Evolutionary conservation across 306 rosid species (phyloP).

Genomic region (Erythrophleum fordii): DNA sequence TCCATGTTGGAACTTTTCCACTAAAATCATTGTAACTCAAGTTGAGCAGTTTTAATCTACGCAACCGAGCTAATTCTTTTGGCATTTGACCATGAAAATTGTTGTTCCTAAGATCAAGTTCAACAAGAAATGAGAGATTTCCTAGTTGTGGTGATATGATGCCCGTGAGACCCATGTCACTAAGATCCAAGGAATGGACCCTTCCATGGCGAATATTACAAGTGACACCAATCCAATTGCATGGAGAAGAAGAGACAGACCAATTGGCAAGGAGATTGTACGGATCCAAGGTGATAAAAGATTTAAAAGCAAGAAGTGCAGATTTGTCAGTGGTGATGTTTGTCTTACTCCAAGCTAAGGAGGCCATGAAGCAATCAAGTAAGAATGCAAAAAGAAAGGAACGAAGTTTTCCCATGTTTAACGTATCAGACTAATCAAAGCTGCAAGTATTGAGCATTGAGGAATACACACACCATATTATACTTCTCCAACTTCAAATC

Average conservation of each 20-base stretch:
- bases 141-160: constrained; percentile 30
- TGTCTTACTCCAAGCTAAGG: not conserved
- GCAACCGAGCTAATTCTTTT: not conserved
- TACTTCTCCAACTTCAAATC: too few relatives aligned
- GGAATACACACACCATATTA: not conserved
- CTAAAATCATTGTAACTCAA: constrained; percentile 32
- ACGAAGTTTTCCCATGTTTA: not conserved
- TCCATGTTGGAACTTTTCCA: constrained; percentile 29
- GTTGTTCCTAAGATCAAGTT: constrained; percentile 11
- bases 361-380: not conserved
- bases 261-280: not conserved
- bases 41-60: constrained; percentile 22
- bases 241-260: not conserved
- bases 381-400: not conserved
- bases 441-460: not conserved
- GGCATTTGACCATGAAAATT: constrained; percentile 21
- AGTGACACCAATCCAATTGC: not conserved
- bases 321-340: not conserved
- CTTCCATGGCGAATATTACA: not conserved
- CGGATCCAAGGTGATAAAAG: not conserved
- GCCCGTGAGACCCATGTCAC: constrained; percentile 30
- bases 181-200: constrained; percentile 18
- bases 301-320: not conserved
- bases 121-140: constrained; percentile 34
- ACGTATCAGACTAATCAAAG: not conserved